Conservation (phyloP, 2,329 filamentous ascomycete species). For the Myriosclerotinia scirpicola region DNA sequence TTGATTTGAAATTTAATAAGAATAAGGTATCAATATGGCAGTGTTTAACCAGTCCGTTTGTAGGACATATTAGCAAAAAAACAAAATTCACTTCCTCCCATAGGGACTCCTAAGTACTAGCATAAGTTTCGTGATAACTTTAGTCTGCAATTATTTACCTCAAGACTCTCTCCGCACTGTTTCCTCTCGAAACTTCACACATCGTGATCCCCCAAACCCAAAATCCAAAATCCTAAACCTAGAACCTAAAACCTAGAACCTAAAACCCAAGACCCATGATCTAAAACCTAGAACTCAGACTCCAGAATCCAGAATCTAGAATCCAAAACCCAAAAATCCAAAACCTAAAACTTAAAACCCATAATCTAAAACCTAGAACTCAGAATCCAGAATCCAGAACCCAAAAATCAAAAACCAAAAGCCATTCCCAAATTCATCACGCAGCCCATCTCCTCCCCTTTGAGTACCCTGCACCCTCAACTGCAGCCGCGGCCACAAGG, state of each 20-base stretch:
- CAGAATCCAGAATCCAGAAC: no score
- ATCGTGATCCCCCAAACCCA: not conserved
- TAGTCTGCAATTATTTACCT: not conserved
- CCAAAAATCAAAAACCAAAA: no score
- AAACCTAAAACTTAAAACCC: no score
- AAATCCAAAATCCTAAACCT: not conserved
- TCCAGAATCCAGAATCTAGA: no score
- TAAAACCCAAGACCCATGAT: no score
- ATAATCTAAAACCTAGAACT: no score
- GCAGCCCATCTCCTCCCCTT: not conserved
- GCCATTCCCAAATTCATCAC: not conserved
- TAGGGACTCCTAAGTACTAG: not conserved
- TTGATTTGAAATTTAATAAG: no score
- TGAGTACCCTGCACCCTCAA: conserved; percentile 21
- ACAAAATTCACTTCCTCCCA: not conserved
- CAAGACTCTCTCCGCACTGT: not conserved
- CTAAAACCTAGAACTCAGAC: no score
- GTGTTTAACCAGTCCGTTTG: not conserved
- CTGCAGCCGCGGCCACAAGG: conserved; percentile 57
- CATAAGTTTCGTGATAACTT: not conserved
- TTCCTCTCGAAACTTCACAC: not conserved
- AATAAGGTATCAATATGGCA: no score
- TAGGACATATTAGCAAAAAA: not conserved
- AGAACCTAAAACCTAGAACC: no score
- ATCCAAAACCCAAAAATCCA: no score